Evolutionary conservation across 2,329 filamentous ascomycete genomes (phyloP), one percentile per base, ranked within the genome.

Genomic region (Aspergillus puulaauensis): DNA sequence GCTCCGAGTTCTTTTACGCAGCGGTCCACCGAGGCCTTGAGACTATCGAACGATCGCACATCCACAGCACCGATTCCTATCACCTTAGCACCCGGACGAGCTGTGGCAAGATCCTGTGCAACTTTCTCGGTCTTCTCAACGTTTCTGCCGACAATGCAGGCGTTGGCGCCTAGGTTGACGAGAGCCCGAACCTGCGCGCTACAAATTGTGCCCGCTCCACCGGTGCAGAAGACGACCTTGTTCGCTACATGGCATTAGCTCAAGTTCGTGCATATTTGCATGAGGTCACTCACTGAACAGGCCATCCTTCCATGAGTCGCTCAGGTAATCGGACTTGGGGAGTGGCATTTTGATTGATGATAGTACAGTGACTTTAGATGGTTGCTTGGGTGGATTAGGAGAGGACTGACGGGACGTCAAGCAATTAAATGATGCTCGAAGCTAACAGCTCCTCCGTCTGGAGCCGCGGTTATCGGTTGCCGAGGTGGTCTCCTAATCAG

Each of bases 151-250:
- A 98, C 85, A 70, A 99, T 98, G 76, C 90, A 96, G 50, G 95
- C 95, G 68, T 98, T 89, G 45, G 92, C 93, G 53, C 95, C 95
- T 7, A 99, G 86, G 61, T 93, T 85, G 23, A 99, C 92, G 59
- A 99, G 81, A 4, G 95, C 95, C 63, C 92, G 86, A 33, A 96
- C 95, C 79, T 98, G 95, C 55, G 90, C 92, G 67, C 90, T 95
- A 80, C 95, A 97, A 70, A 99, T 98, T 24, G 90, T 89, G 55
- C 95, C 93, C 5, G 92, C 92, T 52, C 95, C 95, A 58, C 95
- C 95, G 3, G 95, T 99, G 70, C 96, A 96, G 77, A 98, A 96
- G 65, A 93, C 85, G 45, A 98, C 93, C 69, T 95, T 93, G 72
- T 88, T 87, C 62, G 88, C 91, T 96, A 67, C 8, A 23, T 15